Percentiles rank a stretch among this genome's conserved stretches.
Conservation (phyloP, 805 yeast species). For the Candida ipomoeae region DNA sequence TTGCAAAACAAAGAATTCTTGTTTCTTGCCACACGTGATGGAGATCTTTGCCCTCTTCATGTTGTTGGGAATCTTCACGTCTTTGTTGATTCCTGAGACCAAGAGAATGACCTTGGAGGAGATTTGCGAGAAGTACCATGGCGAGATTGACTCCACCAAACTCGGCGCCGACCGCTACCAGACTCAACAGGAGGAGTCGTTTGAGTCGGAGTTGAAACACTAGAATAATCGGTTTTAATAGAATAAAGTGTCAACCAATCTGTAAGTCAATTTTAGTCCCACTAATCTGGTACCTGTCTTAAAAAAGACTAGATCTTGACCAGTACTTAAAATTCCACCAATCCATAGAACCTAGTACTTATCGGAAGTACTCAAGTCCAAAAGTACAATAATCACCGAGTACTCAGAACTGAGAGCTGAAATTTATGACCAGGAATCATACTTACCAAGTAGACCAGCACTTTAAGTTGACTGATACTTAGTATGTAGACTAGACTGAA, state of each 20-base stretch:
- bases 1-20: slow-evolving; percentile 57
- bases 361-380: too few relatives aligned
- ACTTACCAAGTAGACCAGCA: too few relatives aligned
- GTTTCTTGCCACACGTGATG: slow-evolving; percentile 91
- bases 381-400: too few relatives aligned
- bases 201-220: slow-evolving; percentile 28
- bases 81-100: slow-evolving; percentile 81
- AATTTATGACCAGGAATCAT: too few relatives aligned
- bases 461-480: too few relatives aligned
- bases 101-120: slow-evolving; percentile 88
- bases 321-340: too few relatives aligned
- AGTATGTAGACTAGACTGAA: too few relatives aligned
- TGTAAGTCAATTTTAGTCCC: too few relatives aligned
- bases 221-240: slow-evolving; percentile 6
- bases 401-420: too few relatives aligned
- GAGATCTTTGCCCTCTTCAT: slow-evolving; percentile 89
- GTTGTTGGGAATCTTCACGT: slow-evolving; percentile 67
- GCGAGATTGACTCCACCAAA: slow-evolving; percentile 55
- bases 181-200: slow-evolving; percentile 27
- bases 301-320: too few relatives aligned
- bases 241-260: not conserved
- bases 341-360: too few relatives aligned
- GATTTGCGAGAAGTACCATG: slow-evolving; percentile 76
- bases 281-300: too few relatives aligned
- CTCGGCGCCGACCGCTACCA: slow-evolving; percentile 37